Base-by-base conservation (phyloP, 1,284 basidiomycete species). In the Leccinum angustisporum region DNA sequence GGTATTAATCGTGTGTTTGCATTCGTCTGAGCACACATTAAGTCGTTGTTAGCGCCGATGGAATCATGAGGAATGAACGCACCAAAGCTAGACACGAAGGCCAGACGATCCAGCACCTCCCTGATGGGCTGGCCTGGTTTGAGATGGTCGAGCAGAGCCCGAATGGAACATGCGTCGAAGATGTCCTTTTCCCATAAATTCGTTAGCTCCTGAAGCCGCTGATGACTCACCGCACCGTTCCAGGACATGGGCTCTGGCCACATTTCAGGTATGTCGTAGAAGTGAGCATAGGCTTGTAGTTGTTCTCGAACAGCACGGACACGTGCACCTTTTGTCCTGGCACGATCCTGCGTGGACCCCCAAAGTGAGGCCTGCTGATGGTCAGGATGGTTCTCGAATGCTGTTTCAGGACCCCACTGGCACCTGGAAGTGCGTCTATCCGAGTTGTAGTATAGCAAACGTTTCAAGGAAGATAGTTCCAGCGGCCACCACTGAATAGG, bases 291-390 rank as follows among this genome's bases (percentile, higher is more conserved):
- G 72, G 67, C 55, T 66, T 71, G 58, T 73, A 73, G 46, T 76
- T 66, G 36, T 61, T 62, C 56, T 70, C 71, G 69, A 74, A 73
- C 1, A 75, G 21, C 21, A 54, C 75, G 1, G 72, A 76, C 8
- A 73, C 72, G 43, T 75, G 72, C 21, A 74, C 70, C 40, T 69
- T 73, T 56, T 76, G 72, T 33, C 75, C 75, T 0, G 64, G 68
- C 5, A 75, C 30, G 31, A 76, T 74, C 52, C 60, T 66, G 18
- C 72, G 65, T 2, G 67, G 63, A 48, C 56, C 56, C 5, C 72
- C 72, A 6, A 65, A 1, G 54, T 76, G 72, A n/a, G 74, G 74
- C 11, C 75, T 74, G 25, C 8, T 10, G 21, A 46, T 5, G 7
- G 38, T 75, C 25, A 27, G 76, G 62, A 57, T 46, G 18, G 9